Evolutionary conservation across 208 protist species (phyloP), one percentile per base, ranked within the genome.

Genomic region (Leishmania mexicana): DNA sequence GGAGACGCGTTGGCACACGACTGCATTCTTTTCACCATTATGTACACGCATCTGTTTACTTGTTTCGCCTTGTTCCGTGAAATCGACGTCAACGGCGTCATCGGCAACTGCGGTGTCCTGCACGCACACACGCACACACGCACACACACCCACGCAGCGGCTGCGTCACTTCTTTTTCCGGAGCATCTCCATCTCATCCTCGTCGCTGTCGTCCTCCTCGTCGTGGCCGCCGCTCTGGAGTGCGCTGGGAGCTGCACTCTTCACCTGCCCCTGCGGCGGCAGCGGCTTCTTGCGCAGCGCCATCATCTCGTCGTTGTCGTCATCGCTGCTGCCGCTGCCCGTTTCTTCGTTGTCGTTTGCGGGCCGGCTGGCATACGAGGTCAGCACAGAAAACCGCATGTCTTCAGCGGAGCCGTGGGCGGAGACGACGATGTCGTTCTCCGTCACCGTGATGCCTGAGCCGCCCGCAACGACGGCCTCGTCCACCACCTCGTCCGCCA

Each of bases 141-240:
- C 42, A 45, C 42, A 47, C 45, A 8, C 54, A 21, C 35, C 3
- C 64, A n/a, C 10, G 17, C 67, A n/a, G 67, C 42, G 19, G 24
- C 67, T 45, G 65, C 35, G 21, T 76, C 35, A 79, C 57, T 76
- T 86, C 45, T 58, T 82, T 45, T 75, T 74, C 71, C 49, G 75
- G 67, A 89, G 81, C 78, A 51, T n/a, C 70, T 82, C 83, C 88
- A 91, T 91, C 70, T 91, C 86, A 72, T 90, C 87, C 15, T 90
- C 87, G 45, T 79, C 81, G 54, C 78, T 83, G n/a, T 83, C 80
- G 19, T 87, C 79, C 1, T 89, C 89, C 3, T 87, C 81, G 1
- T 82, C 80, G 10, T 81, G 31, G 45, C 17, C 68, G 54, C 51
- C 35, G 35, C 35, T 58, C 11, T 31, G 38, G 40, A n/a, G 15